Evolutionary conservation across 2,329 filamentous ascomycete species (phyloP).

Genomic region (Teratosphaeria epicoccoides): DNA sequence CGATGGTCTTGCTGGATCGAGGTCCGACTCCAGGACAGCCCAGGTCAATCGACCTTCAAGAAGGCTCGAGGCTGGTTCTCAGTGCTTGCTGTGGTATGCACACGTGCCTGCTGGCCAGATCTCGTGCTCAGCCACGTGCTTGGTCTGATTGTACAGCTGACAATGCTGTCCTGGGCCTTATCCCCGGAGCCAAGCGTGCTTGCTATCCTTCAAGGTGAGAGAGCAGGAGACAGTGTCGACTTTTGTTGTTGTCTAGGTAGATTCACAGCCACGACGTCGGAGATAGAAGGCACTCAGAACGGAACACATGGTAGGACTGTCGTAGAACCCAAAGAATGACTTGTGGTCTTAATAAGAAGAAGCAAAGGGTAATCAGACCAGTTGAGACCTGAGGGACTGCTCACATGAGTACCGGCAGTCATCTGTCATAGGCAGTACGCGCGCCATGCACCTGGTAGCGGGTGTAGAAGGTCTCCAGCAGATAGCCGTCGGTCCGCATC

Average conservation of each 20-base stretch:
- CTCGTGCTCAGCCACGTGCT: background rate
- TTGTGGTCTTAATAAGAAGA: background rate
- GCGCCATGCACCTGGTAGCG: background rate
- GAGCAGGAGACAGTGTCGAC: background rate
- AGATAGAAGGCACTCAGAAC: too few relatives aligned
- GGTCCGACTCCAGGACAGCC: background rate
- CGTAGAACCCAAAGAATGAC: background rate
- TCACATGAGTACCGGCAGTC: background rate
- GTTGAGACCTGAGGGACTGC: background rate
- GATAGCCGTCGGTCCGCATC: background rate
- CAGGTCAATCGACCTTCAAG: background rate
- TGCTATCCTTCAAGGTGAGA: background rate
- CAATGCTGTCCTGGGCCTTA: background rate
- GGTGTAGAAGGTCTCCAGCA: background rate
- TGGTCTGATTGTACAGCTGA: background rate
- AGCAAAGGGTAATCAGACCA: background rate
- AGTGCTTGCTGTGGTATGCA: background rate
- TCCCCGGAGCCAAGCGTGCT: background rate
- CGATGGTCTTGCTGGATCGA: background rate
- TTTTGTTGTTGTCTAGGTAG: background rate
- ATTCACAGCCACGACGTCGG: background rate
- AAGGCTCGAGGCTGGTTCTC: background rate
- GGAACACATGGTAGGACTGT: background rate
- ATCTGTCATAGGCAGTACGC: background rate
- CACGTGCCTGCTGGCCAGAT: background rate